These are phyloP conservation scores for Myotisia sp. DNA, from an alignment of 2,329 filamentous ascomycete genomes.

Conservation along the genomic window DNA sequence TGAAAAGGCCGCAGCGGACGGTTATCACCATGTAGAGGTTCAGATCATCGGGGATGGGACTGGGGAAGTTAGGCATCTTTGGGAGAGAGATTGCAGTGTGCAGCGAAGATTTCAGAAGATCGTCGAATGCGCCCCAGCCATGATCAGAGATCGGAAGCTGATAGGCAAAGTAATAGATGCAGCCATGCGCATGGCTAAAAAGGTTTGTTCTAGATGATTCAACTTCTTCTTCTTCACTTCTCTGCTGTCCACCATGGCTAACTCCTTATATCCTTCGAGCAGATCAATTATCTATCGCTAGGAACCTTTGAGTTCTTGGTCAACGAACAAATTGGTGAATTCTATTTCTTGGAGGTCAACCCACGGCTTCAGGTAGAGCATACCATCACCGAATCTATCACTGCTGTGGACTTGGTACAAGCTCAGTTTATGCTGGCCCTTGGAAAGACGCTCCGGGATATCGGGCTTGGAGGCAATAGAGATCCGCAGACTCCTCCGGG, in stretches of 20 bases:
- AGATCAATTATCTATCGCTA: constrained; percentile 43
- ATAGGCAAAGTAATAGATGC: constrained; percentile 39
- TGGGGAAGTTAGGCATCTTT: constrained; percentile 40
- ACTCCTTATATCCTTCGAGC: constrained; percentile 12
- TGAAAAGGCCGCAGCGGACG: constrained; percentile 48
- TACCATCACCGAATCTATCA: constrained; percentile 45
- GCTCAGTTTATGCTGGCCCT: constrained; percentile 42
- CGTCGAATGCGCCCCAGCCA: constrained; percentile 45
- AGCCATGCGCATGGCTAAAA: constrained; percentile 39
- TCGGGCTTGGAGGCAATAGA: constrained; percentile 20
- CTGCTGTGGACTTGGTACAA: constrained; percentile 40
- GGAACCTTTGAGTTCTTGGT: constrained; percentile 54
- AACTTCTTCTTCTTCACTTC: background rate
- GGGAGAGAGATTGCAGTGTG: constrained; percentile 48
- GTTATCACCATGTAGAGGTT: constrained; percentile 48
- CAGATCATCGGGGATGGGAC: constrained; percentile 45
- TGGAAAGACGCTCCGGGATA: constrained; percentile 29
- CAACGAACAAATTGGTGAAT: constrained; percentile 34
- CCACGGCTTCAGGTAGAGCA: constrained; percentile 49
- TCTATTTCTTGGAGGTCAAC: constrained; percentile 49
- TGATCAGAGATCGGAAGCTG: constrained; percentile 32
- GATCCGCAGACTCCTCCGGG: constrained; percentile 25
- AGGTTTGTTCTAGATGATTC: constrained; percentile 20
- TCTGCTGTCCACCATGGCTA: background rate
- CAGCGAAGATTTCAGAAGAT: constrained; percentile 49